Percentiles rank a stretch among this genome's conserved stretches.
These are phyloP conservation scores for Salisapilia sapeloensis DNA, from an alignment of 352 stramenopile genomes.

Conservation along the genomic window DNA sequence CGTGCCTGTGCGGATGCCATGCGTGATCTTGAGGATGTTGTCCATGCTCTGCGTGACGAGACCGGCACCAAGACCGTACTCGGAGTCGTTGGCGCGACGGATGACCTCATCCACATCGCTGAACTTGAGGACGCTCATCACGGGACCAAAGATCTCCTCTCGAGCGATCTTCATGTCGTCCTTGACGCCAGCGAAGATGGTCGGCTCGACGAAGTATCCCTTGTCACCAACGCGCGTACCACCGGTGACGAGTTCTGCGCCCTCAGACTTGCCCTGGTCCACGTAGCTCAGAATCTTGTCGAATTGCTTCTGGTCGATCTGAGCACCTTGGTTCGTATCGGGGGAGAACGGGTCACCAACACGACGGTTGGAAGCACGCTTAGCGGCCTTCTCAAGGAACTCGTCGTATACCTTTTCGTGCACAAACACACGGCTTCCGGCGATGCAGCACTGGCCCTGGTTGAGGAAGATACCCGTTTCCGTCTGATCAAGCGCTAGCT, in stretches of 20 bases:
- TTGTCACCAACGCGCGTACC: constrained; percentile 40
- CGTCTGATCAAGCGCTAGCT: constrained; percentile 26
- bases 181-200: constrained; percentile 72
- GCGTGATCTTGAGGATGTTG: constrained; percentile 75
- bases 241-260: constrained; percentile 65
- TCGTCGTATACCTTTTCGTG: constrained; percentile 80
- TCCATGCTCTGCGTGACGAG: constrained; percentile 82
- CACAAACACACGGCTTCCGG: constrained; percentile 75
- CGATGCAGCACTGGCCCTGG: constrained; percentile 78
- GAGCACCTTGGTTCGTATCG: constrained; percentile 24
- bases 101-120: constrained; percentile 82
- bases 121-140: constrained; percentile 83
- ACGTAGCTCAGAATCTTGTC: constrained; percentile 78
- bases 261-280: constrained; percentile 60
- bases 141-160: constrained; percentile 88
- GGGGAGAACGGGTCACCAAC: constrained; percentile 32
- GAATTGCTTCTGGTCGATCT: constrained; percentile 57
- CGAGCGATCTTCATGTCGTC: constrained; percentile 80
- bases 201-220: constrained; percentile 86
- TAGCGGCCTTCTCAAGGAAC: constrained; percentile 50
- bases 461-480: constrained; percentile 70
- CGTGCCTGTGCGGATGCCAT: constrained; percentile 79
- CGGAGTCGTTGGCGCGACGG: constrained; percentile 63
- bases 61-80: constrained; percentile 77
- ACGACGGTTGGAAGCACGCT: constrained; percentile 23